Base-by-base conservation (phyloP, 2,329 filamentous ascomycete genomes). In the Trichoderma cornu-damae region DNA sequence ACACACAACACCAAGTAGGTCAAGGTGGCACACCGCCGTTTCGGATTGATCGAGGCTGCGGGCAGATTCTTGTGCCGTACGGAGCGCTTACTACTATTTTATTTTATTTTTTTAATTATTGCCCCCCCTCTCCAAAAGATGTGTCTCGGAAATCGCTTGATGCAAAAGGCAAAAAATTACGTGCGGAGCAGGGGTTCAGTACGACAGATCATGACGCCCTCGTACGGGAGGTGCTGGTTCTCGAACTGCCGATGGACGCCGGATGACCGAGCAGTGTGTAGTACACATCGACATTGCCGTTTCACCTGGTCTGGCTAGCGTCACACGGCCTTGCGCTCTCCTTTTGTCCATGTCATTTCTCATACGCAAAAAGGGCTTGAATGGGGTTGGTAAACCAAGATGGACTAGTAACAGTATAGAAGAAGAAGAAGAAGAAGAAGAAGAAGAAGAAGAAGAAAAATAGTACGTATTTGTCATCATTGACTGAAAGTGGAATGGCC, bases 41-140 rank as follows among this genome's bases (percentile, higher is more conserved):
- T 55, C 51, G 51, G 47, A 46, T 55, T 55, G 42, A 55, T 47
- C 51, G 51, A 55, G 50, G 28, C 22, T 37, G 51, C 51, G 42
- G 51, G 51, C 51, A 47, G 51, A 55, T 35, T 55, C 24, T 37
- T 38, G 51, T 55, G 51, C 51, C 51, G 49, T 52, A n/a, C n/a
- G n/a, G n/a, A n/a, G n/a, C n/a, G n/a, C n/a, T n/a, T n/a, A n/a
- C n/a, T n/a, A 20, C 42, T 55, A 53, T 35, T 53, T 51, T 40
- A n/a, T 34, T 34, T 35, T 11, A 3, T 12, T 16, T 43, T 11
- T 35, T 14, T 24, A 22, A 32, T 20, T 6, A 24, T 22, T 35
- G 14, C 35, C 37, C 48, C 35, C 40, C 24, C 44, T 18, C 28
- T 42, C 26, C 43, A 42, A 14, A 43, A 37, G 12, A 30, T 20